Conservation (phyloP, 1,284 basidiomycete genomes). For the Athelia sp. region DNA sequence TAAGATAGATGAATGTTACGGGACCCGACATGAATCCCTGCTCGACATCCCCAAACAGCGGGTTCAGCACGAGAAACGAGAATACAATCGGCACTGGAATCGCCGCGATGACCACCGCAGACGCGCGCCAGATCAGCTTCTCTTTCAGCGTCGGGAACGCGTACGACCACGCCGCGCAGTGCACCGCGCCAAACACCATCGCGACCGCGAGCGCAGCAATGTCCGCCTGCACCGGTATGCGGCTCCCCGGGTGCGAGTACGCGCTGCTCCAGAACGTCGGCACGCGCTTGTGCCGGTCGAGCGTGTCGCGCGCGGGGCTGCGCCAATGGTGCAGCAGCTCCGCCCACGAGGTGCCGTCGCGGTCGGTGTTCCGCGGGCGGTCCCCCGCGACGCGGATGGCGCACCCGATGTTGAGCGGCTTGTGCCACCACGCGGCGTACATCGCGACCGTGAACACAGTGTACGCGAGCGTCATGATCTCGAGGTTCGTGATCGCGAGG, state of each 20-base stretch:
- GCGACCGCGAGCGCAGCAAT: slow-evolving; percentile 2
- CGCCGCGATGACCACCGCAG: slow-evolving; percentile 7
- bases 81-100: slow-evolving; percentile 4
- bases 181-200: slow-evolving; percentile 14
- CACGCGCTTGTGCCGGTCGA: not conserved
- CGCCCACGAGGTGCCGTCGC: no score
- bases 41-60: not conserved
- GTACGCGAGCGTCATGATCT: slow-evolving; percentile 7
- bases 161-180: slow-evolving; percentile 15
- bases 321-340: not conserved
- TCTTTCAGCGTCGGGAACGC: slow-evolving; percentile 11
- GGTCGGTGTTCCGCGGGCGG: no score
- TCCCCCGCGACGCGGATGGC: not conserved
- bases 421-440: slow-evolving; percentile 10
- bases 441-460: slow-evolving; percentile 4
- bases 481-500: slow-evolving; percentile 6
- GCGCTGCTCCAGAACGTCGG: slow-evolving; percentile 1
- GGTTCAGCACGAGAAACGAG: not conserved
- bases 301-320: not conserved
- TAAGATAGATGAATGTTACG: slow-evolving; percentile 1
- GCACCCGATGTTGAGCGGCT: slow-evolving; percentile 4
- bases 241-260: not conserved
- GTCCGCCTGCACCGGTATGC: no score
- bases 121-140: slow-evolving; percentile 11
- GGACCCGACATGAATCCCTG: not conserved